These are phyloP conservation scores for Euphrasia confusa DNA, from an alignment of 257 asterid species.

Conservation along the genomic window DNA sequence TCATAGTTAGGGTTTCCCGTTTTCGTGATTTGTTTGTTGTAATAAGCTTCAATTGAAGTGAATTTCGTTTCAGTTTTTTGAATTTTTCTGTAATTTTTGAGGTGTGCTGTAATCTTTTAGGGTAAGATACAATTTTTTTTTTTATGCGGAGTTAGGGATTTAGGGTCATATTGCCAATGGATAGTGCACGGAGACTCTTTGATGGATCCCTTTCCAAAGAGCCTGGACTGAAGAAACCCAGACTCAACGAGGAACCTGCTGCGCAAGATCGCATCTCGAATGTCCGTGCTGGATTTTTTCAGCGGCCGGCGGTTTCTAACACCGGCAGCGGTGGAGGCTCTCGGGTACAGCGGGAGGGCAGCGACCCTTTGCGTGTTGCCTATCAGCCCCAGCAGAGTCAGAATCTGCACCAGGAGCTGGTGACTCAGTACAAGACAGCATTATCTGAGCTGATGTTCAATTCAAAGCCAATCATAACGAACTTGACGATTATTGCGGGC, in stretches of 20 bases:
- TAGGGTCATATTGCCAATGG: slow-evolving; percentile 54
- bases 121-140: slow-evolving; percentile 22
- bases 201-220: slow-evolving; percentile 69
- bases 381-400: slow-evolving; percentile 41
- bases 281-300: slow-evolving; percentile 52
- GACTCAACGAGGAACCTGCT: slow-evolving; percentile 50
- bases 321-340: slow-evolving; percentile 31
- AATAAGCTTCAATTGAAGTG: slow-evolving; percentile 6
- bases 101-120: slow-evolving; percentile 24
- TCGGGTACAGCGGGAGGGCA: slow-evolving; percentile 42
- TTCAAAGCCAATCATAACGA: slow-evolving; percentile 43
- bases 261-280: slow-evolving; percentile 58
- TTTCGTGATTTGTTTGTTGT: slow-evolving; percentile 13
- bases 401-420: slow-evolving; percentile 53
- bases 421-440: slow-evolving; percentile 6
- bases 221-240: slow-evolving; percentile 77
- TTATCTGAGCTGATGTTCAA: neutral
- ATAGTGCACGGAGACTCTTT: slow-evolving; percentile 72
- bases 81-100: slow-evolving; percentile 1
- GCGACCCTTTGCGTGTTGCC: slow-evolving; percentile 53
- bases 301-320: slow-evolving; percentile 42
- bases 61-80: neutral
- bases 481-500: slow-evolving; percentile 97
- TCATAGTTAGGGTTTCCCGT: slow-evolving; percentile 6
- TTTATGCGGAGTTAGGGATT: slow-evolving; percentile 29